These are phyloP conservation scores for Xylaria castorea DNA, from an alignment of 495 filamentous ascomycete species.

Conservation along the genomic window DNA sequence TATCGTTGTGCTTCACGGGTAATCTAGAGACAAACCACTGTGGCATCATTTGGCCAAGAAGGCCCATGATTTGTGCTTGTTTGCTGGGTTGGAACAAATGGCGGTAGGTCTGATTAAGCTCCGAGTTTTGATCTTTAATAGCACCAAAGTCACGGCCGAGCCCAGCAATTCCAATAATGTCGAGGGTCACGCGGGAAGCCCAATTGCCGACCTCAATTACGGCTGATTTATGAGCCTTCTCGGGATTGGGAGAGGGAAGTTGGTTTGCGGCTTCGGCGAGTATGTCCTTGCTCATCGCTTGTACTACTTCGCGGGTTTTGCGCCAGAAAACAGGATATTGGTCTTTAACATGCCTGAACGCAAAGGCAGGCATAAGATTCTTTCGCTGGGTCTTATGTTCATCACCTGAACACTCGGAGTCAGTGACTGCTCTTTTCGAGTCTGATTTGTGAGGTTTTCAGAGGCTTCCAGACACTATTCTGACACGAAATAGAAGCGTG, in stretches of 20 bases:
- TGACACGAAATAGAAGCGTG: too few relatives aligned
- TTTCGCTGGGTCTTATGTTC: constrained; percentile 84
- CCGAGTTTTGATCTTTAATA: constrained; percentile 66
- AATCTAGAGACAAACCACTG: constrained; percentile 57
- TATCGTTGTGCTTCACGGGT: constrained; percentile 71
- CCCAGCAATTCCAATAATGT: constrained; percentile 85
- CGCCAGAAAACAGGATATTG: constrained; percentile 85
- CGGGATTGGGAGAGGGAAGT: constrained; percentile 41
- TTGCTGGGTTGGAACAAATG: constrained; percentile 57
- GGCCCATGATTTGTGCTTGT: constrained; percentile 50
- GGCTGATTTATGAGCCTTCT: constrained; percentile 50
- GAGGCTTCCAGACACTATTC: too few relatives aligned
- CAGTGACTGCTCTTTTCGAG: too few relatives aligned
- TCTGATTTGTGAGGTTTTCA: too few relatives aligned
- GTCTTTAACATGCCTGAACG: constrained; percentile 84
- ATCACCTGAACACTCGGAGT: constrained; percentile 52
- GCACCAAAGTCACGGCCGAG: constrained; percentile 82
- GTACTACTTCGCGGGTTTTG: constrained; percentile 61
- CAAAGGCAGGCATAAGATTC: constrained; percentile 82
- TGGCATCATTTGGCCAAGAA: constrained; percentile 57
- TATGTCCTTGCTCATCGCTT: constrained; percentile 54
- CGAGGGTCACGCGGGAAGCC: constrained; percentile 77
- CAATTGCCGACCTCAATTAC: constrained; percentile 73
- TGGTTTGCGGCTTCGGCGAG: constrained; percentile 40
- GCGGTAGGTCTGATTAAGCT: constrained; percentile 71